Evolutionary conservation across 495 filamentous ascomycete genomes (phyloP).

Genomic region (Sabuloglossum arenarium): DNA sequence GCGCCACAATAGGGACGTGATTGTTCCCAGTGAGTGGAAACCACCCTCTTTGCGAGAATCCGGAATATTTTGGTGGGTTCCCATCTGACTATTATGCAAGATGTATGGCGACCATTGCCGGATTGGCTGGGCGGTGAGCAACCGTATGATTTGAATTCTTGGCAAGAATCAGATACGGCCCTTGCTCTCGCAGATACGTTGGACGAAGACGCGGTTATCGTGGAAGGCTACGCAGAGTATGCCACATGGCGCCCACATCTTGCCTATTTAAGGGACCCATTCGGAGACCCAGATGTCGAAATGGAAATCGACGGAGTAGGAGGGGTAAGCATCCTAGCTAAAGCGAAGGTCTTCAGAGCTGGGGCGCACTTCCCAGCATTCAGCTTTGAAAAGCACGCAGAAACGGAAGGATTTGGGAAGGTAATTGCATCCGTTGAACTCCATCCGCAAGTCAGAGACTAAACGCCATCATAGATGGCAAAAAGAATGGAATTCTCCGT

Average conservation of each 20-base stretch:
- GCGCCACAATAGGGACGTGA: constrained; percentile 97
- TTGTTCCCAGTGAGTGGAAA: constrained; percentile 78
- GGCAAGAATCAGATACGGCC: constrained; percentile 97
- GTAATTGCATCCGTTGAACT: constrained; percentile 23
- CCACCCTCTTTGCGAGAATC: not conserved
- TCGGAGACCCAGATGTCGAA: constrained; percentile 96
- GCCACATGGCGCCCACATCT: constrained; percentile 97
- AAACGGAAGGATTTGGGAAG: constrained; percentile 98
- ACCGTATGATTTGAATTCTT: constrained; percentile 96
- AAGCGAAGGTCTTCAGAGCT: constrained; percentile 81
- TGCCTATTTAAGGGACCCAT: constrained; percentile 90
- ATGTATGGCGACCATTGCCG: constrained; percentile 95
- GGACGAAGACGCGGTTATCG: constrained; percentile 97
- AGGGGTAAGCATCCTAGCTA: constrained; percentile 92
- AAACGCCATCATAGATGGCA: constrained; percentile 55
- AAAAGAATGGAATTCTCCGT: constrained; percentile 90
- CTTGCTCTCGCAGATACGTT: constrained; percentile 82
- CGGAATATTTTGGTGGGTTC: not conserved
- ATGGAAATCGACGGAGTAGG: constrained; percentile 99
- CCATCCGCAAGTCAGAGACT: constrained; percentile 11
- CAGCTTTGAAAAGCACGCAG: constrained; percentile 95
- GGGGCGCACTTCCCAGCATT: constrained; percentile 98
- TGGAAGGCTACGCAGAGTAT: constrained; percentile 98
- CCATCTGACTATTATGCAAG: constrained; percentile 22
- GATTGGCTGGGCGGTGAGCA: constrained; percentile 99